Evolutionary conservation across 345 rosid genomes (phyloP).

Genomic region (Noccaea caerulescens): DNA sequence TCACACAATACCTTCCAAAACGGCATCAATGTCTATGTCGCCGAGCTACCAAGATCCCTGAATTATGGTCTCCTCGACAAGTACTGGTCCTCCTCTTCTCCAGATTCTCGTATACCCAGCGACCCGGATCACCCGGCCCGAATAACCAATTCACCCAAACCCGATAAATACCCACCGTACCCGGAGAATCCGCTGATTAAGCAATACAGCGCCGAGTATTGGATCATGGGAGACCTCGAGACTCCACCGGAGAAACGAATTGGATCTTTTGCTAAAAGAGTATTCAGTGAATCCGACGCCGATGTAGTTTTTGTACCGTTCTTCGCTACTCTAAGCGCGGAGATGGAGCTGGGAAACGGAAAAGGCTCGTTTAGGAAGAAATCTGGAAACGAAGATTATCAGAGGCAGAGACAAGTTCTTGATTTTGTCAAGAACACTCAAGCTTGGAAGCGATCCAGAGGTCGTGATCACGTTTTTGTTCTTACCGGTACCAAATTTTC

Average conservation of each 20-base stretch:
- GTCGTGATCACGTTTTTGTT: slow-evolving; percentile 91
- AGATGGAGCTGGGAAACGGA: slow-evolving; percentile 84
- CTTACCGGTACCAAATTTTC: slow-evolving; percentile 61
- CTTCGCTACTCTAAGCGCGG: slow-evolving; percentile 85
- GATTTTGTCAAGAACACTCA: slow-evolving; percentile 62
- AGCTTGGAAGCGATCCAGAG: slow-evolving; percentile 83
- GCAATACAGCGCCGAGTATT: slow-evolving; percentile 98
- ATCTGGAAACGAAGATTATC: slow-evolving; percentile 72
- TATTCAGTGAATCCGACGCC: slow-evolving; percentile 54
- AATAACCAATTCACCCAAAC: slow-evolving; percentile 35
- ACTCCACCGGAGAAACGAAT: slow-evolving; percentile 54
- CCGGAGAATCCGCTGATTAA: slow-evolving; percentile 86
- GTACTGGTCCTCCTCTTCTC: slow-evolving; percentile 67
- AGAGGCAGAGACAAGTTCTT: slow-evolving; percentile 71
- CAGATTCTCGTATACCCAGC: slow-evolving; percentile 70
- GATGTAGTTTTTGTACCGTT: slow-evolving; percentile 92
- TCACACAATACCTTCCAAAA: slow-evolving; percentile 30
- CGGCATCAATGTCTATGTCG: slow-evolving; percentile 72
- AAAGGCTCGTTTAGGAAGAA: slow-evolving; percentile 71
- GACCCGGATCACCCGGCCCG: slow-evolving; percentile 72
- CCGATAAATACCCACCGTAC: slow-evolving; percentile 55
- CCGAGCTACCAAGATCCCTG: slow-evolving; percentile 83
- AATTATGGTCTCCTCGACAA: slow-evolving; percentile 76
- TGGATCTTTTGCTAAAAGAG: slow-evolving; percentile 69
- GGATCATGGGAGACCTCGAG: slow-evolving; percentile 90